Base-by-base conservation (phyloP, 2,329 filamentous ascomycete species). In the Colletotrichum brevisporum region DNA sequence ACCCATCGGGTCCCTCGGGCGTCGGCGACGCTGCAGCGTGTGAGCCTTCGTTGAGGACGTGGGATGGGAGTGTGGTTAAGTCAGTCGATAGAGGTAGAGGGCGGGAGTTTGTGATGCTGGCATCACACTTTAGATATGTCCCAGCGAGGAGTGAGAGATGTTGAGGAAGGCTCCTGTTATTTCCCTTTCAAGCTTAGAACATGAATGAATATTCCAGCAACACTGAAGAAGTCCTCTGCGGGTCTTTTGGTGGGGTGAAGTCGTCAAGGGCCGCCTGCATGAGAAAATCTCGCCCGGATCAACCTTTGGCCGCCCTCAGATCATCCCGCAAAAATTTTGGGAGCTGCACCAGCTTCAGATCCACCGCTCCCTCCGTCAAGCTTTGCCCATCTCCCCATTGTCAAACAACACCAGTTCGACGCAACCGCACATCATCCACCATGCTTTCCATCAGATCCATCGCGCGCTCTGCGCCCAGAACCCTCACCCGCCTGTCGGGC, bases 371-470 rank as follows among this genome's bases (percentile, higher is more conserved):
- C 31, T 45, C 21, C 45, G 41, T 15, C 52, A 48, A 62, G 39
- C 52, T 61, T 53, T 66, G 24, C 39, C 39, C 15, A 5, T 12
- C 31, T 9, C 21, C 16, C 21, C 39, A 36, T 54, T 68, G 27
- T 39, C 57, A 16, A 59, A 53, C n/a, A 21, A 24, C 24, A 56
- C 18, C n/a, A 48, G 21, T 58, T 67, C 51, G 58, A 52, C 21
- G 52, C 15, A 6, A 52, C 50, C 24, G 6, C 1, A n/a, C 6
- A 5, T 8, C 52, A 8, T 31, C 45, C 80, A 88, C 76, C 73
- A 94, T 94, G 92, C 84, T 94, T 78, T 91, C 91, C 73, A 83
- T 93, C 73, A 87, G 92, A 79, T 83, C 86, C 70, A 78, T 92
- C 72, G 85, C 88, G 77, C 91, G 92, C 78, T 87, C 90, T 57